Conservation (phyloP, 83 land plant species). For the Thuja plicata region DNA sequence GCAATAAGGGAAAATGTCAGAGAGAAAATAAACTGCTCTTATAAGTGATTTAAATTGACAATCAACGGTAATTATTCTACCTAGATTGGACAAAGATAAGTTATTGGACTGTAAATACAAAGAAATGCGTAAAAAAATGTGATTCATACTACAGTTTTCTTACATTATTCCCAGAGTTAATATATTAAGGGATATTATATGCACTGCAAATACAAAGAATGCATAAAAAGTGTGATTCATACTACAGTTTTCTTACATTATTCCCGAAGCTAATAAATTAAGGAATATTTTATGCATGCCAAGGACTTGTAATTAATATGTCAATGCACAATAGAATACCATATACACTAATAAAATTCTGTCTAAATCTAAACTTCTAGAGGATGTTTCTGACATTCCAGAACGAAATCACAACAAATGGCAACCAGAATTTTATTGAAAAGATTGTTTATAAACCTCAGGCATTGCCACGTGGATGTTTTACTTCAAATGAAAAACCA, state of each 20-base stretch:
- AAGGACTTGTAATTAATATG: not conserved
- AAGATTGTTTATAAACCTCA: not conserved
- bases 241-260: not conserved
- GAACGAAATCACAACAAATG: not conserved
- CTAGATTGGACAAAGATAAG: not conserved
- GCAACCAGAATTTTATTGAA: not conserved
- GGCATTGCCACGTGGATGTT: not conserved
- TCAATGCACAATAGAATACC: not conserved
- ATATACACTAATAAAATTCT: no score
- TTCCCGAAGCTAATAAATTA: not conserved
- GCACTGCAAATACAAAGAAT: no score
- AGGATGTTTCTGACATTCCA: not conserved
- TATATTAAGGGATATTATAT: not conserved
- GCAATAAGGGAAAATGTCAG: not conserved
- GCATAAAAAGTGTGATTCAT: no score
- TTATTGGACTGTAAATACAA: not conserved
- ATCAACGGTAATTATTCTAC: not conserved
- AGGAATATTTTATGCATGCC: not conserved
- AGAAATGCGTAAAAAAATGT: not conserved
- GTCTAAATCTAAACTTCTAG: not conserved
- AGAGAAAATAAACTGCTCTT: not conserved
- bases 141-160: not conserved
- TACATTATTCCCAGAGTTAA: not conserved
- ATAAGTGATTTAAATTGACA: not conserved
- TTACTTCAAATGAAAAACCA: not conserved